Evolutionary conservation across 306 rosid species (phyloP), one percentile per base, ranked within the genome.

Genomic region (Castanopsis chinensis): DNA sequence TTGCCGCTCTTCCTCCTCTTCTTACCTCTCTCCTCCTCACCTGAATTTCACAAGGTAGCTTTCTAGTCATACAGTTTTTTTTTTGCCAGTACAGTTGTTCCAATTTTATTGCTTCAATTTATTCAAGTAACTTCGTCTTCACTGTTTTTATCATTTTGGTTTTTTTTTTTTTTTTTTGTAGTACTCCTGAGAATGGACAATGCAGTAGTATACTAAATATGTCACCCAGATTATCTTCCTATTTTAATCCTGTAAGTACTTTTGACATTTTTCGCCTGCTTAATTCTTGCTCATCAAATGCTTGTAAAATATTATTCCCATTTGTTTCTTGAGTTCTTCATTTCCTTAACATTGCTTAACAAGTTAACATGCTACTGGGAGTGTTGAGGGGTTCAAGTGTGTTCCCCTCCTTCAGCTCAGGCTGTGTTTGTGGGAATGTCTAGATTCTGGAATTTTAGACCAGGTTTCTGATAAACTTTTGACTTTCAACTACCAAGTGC

Each of bases 141-240:
- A 19, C 52, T 55, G 33, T 4, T 67, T 67, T 49, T 49, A 2
- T 41, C 2, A 20, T 21, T 41, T 57, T 25, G 25, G 5, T 41
- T 69, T n/a, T 19, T 14, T 69, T 75, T n/a, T n/a, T n/a, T n/a
- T 41, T 69, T n/a, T 19, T 14, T 69, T 75, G 72, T 71, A 69
- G 80, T 18, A 65, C 20, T 57, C 30, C 54, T 18, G 54, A 80
- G 17, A 43, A 27, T 68, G 81, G 77, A 23, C 43, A 52, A 27
- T 76, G 54, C 4, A 32, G 45, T 18, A 81, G 73, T 25, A 8
- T 81, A 15, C 28, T 76, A 4, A 55, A 45, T 56, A 82, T 63
- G 78, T 76, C 85, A 17, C 81, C 85, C 18, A 55, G 59, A 52
- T 64, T 76, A 1, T 71, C 75, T 23, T 70, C 77, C 73, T 71